Evolutionary conservation across 495 filamentous ascomycete species (phyloP).

Genomic region (Talaromyces nanjingensis): DNA sequence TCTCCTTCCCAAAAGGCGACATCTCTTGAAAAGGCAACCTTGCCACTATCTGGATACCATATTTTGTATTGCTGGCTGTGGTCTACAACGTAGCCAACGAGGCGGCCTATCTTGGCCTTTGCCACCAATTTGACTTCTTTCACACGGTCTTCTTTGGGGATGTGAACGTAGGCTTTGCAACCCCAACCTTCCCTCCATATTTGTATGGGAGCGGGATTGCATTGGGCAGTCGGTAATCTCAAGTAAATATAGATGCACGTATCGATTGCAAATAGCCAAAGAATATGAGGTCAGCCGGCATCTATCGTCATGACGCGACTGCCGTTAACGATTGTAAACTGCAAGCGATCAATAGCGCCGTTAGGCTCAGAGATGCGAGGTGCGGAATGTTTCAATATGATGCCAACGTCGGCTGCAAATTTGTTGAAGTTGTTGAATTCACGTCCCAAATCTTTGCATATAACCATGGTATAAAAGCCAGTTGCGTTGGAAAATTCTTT

Average conservation of each 20-base stretch:
- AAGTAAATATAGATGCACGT: neutral
- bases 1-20: slow-evolving; percentile 8
- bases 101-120: neutral
- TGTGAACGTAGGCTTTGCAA: slow-evolving; percentile 1
- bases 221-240: neutral
- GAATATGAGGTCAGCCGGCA: neutral
- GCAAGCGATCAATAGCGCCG: neutral
- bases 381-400: neutral
- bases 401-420: neutral
- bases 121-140: neutral
- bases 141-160: neutral
- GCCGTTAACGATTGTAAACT: neutral
- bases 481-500: neutral
- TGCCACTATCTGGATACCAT: neutral
- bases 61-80: neutral
- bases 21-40: neutral
- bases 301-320: neutral
- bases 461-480: neutral
- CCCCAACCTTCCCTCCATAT: slow-evolving; percentile 1
- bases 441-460: neutral
- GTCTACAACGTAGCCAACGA: neutral
- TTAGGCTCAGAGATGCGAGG: neutral
- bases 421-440: slow-evolving; percentile 3
- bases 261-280: slow-evolving; percentile 5
- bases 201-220: neutral